Evolutionary conservation across 768 basidiomycete genomes (phyloP).

Genomic region (Pleurotus djamor): DNA sequence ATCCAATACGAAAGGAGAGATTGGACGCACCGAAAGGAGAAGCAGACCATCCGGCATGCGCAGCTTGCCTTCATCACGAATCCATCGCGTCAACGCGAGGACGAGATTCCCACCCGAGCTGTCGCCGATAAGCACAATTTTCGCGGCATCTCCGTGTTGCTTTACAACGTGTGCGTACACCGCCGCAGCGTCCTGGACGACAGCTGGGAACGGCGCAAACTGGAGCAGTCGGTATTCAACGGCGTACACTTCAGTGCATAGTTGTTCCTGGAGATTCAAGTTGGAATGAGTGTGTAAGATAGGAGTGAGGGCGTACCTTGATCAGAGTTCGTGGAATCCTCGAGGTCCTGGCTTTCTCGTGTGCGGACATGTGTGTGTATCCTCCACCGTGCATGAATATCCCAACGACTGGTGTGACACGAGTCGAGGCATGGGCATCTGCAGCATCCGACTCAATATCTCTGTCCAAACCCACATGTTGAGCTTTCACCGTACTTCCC

Average conservation of each 20-base stretch:
- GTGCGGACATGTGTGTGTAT: conserved; percentile 57
- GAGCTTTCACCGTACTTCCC: not conserved
- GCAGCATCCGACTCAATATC: conserved; percentile 17
- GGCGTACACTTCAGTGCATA: conserved; percentile 34
- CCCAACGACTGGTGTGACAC: conserved; percentile 30
- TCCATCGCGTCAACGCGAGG: conserved; percentile 48
- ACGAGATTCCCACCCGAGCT: conserved; percentile 55
- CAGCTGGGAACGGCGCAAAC: conserved; percentile 51
- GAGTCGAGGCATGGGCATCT: conserved; percentile 20
- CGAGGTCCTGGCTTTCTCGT: conserved; percentile 44
- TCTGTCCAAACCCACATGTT: not conserved
- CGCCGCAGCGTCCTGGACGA: conserved; percentile 49
- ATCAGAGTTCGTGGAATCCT: conserved; percentile 45
- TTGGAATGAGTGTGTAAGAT: not conserved
- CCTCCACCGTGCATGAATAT: conserved; percentile 56
- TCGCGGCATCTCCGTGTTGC: conserved; percentile 12
- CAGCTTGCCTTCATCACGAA: conserved; percentile 46
- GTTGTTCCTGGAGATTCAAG: conserved; percentile 20
- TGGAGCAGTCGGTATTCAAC: conserved; percentile 54
- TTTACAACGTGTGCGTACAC: conserved; percentile 46
- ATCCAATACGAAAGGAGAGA: not conserved
- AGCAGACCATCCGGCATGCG: conserved; percentile 44
- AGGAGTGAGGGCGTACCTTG: conserved; percentile 24
- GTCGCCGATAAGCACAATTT: conserved; percentile 51
- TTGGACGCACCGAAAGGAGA: conserved; percentile 35